A percentile compares a stretch with the other conserved stretches of the same genome.
phyloP scores from a whole-genome alignment of 805 yeast species.

The Candida incommunis region DNA sequence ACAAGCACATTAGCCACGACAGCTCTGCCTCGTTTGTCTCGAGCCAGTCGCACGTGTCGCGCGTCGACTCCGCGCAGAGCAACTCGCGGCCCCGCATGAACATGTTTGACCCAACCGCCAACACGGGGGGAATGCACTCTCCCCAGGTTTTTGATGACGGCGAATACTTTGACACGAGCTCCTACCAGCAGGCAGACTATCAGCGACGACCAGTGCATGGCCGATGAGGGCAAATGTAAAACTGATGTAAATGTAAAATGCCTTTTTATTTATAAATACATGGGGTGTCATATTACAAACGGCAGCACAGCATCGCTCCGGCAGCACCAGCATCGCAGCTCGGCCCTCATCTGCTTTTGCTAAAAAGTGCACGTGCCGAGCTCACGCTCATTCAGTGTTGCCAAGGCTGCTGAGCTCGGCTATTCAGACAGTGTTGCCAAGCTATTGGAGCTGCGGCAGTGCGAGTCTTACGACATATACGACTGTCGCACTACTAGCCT shows the following conservation, averaged over 20 bases:
- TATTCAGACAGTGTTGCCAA: no score
- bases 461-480: no score
- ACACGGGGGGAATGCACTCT: slow-evolving; percentile 1
- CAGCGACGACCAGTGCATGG: background rate
- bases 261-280: no score
- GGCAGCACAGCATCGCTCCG: no score
- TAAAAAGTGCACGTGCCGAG: no score
- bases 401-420: no score
- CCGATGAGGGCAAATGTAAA: background rate
- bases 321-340: no score
- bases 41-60: background rate
- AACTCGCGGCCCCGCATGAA: background rate
- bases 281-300: no score
- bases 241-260: background rate
- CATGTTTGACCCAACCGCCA: slow-evolving; percentile 1
- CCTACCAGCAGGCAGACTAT: background rate
- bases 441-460: no score
- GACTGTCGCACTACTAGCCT: no score
- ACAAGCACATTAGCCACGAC: background rate
- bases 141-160: background rate
- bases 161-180: background rate
- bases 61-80: background rate
- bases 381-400: no score
- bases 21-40: background rate
- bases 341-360: no score